Evolutionary conservation across 1,139 yeast species (phyloP).

Genomic region (Dujonia santamariae): DNA sequence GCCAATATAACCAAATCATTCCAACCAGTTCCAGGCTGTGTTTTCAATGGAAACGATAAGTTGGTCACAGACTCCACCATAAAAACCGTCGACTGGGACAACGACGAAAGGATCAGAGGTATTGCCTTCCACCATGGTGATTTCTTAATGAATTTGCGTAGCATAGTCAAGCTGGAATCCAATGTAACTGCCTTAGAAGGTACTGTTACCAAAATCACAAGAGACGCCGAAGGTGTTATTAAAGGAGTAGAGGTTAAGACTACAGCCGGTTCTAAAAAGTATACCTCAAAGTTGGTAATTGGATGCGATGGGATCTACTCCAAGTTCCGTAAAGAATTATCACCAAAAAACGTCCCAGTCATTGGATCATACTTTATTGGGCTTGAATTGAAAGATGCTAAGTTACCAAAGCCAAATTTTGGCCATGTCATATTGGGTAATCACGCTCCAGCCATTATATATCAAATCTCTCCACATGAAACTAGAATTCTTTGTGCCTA

Average conservation of each 20-base stretch:
- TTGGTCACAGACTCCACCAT: conserved; percentile 48
- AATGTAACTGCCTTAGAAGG: conserved; percentile 81
- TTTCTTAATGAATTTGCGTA: conserved; percentile 73
- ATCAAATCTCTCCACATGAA: conserved; percentile 79
- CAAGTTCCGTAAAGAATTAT: conserved; percentile 76
- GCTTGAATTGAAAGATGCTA: conserved; percentile 67
- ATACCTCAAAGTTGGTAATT: conserved; percentile 63
- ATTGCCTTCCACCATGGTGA: conserved; percentile 91
- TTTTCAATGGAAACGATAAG: conserved; percentile 56
- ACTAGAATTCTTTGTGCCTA: conserved; percentile 90
- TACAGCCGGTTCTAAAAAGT: conserved; percentile 25
- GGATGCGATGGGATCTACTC: conserved; percentile 95
- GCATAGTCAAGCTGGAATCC: conserved; percentile 62
- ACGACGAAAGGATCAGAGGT: conserved; percentile 65
- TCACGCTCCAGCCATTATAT: conserved; percentile 84
- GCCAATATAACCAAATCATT: conserved; percentile 40
- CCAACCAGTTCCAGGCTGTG: conserved; percentile 53
- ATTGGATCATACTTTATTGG: conserved; percentile 89
- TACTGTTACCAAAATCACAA: conserved; percentile 64
- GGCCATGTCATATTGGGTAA: conserved; percentile 90
- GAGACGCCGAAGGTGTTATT: conserved; percentile 43
- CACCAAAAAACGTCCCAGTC: conserved; percentile 54
- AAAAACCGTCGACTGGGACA: conserved; percentile 51
- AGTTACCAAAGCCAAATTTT: conserved; percentile 65
- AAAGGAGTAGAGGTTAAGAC: conserved; percentile 65